Percentiles rank a stretch among this genome's conserved stretches.
These are phyloP conservation scores for Xylaria polymorpha DNA, from an alignment of 2,329 filamentous ascomycete species.

Conservation along the genomic window DNA sequence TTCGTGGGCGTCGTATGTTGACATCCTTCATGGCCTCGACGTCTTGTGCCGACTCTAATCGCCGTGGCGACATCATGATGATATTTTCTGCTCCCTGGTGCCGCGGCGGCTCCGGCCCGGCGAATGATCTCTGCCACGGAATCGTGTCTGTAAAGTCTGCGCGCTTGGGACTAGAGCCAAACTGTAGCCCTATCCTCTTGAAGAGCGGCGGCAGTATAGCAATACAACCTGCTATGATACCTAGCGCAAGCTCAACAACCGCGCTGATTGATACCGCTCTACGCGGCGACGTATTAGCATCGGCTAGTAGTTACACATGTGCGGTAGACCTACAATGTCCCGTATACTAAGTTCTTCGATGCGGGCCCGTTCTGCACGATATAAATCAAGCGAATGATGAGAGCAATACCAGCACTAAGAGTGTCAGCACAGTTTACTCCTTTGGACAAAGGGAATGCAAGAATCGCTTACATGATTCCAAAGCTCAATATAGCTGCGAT, in stretches of 20 bases:
- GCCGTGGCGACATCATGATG: slow-evolving; percentile 34
- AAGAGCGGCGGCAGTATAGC: slow-evolving; percentile 51
- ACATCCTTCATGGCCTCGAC: neutral
- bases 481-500: slow-evolving; percentile 61
- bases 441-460: neutral
- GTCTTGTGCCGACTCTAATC: slow-evolving; percentile 11
- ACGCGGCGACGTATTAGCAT: slow-evolving; percentile 3
- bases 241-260: slow-evolving; percentile 50
- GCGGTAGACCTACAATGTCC: slow-evolving; percentile 48
- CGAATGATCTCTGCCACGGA: slow-evolving; percentile 38
- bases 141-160: slow-evolving; percentile 18
- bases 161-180: slow-evolving; percentile 24
- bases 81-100: slow-evolving; percentile 22
- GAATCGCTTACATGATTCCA: slow-evolving; percentile 58
- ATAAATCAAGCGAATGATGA: slow-evolving; percentile 54
- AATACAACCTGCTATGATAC: slow-evolving; percentile 51
- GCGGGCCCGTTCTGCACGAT: slow-evolving; percentile 44
- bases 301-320: neutral
- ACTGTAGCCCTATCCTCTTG: slow-evolving; percentile 43
- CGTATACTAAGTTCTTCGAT: slow-evolving; percentile 48
- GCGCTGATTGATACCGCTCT: slow-evolving; percentile 52
- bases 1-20: slow-evolving; percentile 11
- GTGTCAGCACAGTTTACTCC: slow-evolving; percentile 15
- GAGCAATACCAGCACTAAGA: slow-evolving; percentile 53
- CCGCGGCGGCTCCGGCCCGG: slow-evolving; percentile 11